Evolutionary conservation across 345 rosid genomes (phyloP).

Genomic region (Excoecaria cochinchinensis): DNA sequence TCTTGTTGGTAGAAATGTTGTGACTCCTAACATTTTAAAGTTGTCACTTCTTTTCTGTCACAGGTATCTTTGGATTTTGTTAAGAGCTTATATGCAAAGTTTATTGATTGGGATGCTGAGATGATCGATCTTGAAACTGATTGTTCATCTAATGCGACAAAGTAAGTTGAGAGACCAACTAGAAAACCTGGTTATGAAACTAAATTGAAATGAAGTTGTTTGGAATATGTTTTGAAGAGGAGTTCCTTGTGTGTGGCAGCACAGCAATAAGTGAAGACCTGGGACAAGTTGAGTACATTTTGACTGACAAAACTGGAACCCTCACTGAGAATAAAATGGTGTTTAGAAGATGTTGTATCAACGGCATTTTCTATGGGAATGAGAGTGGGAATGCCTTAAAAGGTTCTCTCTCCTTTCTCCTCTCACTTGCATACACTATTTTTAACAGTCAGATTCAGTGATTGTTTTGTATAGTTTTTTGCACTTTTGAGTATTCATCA

Average conservation of each 20-base stretch:
- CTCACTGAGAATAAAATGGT: slow-evolving; percentile 96
- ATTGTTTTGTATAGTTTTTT: not conserved
- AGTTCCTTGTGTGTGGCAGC: slow-evolving; percentile 69
- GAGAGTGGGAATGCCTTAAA: slow-evolving; percentile 88
- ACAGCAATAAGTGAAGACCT: slow-evolving; percentile 99
- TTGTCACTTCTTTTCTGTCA: slow-evolving; percentile 14
- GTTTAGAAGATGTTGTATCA: slow-evolving; percentile 91
- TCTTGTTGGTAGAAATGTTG: not conserved
- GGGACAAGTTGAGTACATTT: slow-evolving; percentile 97
- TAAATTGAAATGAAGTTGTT: not conserved
- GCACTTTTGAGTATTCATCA: not conserved
- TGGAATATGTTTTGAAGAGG: slow-evolving; percentile 19
- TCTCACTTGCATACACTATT: not conserved
- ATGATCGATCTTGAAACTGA: slow-evolving; percentile 86
- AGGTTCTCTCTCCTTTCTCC: slow-evolving; percentile 46
- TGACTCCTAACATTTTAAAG: not conserved
- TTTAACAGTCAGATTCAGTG: too few relatives aligned
- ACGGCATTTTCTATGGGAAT: slow-evolving; percentile 78
- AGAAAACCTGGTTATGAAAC: slow-evolving; percentile 6
- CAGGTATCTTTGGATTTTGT: slow-evolving; percentile 97
- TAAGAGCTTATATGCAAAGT: slow-evolving; percentile 91
- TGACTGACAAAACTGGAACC: slow-evolving; percentile 99
- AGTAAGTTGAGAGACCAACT: slow-evolving; percentile 53
- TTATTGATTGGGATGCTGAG: slow-evolving; percentile 86
- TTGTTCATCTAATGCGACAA: slow-evolving; percentile 80